Conservation (phyloP, 83 land plant genomes). For the Thuja plicata region DNA sequence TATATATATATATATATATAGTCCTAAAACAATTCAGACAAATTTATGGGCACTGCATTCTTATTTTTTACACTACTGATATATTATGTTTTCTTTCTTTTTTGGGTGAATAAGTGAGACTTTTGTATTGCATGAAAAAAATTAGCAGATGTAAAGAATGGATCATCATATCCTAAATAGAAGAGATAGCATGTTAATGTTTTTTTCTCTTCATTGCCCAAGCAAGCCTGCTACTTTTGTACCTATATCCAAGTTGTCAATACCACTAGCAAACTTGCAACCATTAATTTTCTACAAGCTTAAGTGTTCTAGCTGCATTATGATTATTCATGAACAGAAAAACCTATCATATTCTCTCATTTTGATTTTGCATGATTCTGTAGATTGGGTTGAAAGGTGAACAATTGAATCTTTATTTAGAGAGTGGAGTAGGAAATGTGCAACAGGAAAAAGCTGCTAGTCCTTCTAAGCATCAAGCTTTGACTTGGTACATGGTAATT, state of each 20-base stretch:
- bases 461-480: too few relatives aligned
- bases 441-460: constrained; percentile 40
- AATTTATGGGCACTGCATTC: too few relatives aligned
- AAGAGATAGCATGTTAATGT: background rate
- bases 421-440: constrained; percentile 24
- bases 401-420: too few relatives aligned
- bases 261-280: background rate
- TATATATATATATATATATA: too few relatives aligned
- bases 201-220: background rate
- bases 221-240: background rate
- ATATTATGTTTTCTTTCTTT: too few relatives aligned
- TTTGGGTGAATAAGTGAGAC: too few relatives aligned
- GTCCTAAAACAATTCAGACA: too few relatives aligned
- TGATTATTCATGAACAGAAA: background rate
- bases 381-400: constrained; percentile 82
- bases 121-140: too few relatives aligned
- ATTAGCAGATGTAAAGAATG: too few relatives aligned
- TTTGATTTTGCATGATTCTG: background rate
- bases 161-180: too few relatives aligned
- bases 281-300: too few relatives aligned
- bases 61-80: too few relatives aligned
- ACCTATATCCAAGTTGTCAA: background rate
- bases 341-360: background rate
- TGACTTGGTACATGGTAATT: constrained; percentile 78
- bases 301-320: background rate